A percentile compares a stretch with the other conserved stretches of the same genome.
These are phyloP conservation scores for Cocos nucifera DNA, from an alignment of 176 grass and related monocot genomes.

Conservation along the genomic window DNA sequence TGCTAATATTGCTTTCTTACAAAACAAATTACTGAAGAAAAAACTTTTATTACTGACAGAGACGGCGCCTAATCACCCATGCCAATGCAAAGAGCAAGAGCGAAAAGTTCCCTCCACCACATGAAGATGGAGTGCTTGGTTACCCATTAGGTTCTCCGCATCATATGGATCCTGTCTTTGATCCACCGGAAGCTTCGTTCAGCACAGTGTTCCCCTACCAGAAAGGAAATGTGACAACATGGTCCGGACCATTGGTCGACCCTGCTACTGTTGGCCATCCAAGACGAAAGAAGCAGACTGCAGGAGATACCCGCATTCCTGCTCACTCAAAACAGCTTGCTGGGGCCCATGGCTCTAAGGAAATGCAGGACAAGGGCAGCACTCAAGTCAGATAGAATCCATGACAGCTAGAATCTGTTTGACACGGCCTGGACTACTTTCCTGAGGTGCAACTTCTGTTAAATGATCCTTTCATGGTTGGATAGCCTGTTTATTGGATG, in stretches of 20 bases:
- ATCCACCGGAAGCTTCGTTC: constrained; percentile 1
- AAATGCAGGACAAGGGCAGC: constrained; percentile 1
- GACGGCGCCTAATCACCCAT: constrained; percentile 11
- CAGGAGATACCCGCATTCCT: background rate
- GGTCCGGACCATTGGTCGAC: constrained; percentile 4
- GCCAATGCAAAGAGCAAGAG: constrained; percentile 18
- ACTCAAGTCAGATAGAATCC: background rate
- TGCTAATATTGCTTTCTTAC: too few species aligned
- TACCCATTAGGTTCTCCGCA: constrained; percentile 2
- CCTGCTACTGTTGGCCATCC: background rate
- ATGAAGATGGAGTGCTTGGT: constrained; percentile 11
- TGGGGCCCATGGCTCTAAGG: background rate
- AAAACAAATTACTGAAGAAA: too few species aligned
- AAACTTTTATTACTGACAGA: background rate
- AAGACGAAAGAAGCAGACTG: constrained; percentile 11
- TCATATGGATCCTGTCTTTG: constrained; percentile 4
- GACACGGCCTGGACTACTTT: background rate
- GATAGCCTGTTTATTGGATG: background rate
- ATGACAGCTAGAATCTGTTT: background rate
- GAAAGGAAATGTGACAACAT: background rate
- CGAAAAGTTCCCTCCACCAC: constrained; percentile 13
- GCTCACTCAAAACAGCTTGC: constrained; percentile 1
- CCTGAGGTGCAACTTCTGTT: background rate
- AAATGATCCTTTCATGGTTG: background rate
- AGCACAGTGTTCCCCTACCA: background rate